Evolutionary conservation across 139 green algal species (phyloP), one percentile per base, ranked within the genome.

Genomic region (Chlamydomonas sp.): DNA sequence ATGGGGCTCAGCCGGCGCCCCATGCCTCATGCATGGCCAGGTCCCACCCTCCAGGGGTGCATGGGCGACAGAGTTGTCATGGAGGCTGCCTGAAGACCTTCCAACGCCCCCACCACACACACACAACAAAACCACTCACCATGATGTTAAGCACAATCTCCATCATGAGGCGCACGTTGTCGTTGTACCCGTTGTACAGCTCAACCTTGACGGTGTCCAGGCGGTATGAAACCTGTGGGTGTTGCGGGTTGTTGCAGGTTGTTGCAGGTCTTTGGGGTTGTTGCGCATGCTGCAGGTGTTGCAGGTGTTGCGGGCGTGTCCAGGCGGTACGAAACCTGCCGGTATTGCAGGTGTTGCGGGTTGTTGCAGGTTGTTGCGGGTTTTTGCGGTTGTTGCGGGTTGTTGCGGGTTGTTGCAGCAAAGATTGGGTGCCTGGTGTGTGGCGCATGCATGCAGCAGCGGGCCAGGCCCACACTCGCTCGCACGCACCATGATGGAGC

Each of bases 181-280:
- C 85, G 3, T 70, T 58, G 34, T 60, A 57, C 58, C 43, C 61
- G 49, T 76, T 74, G 71, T 94, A 90, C 63, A 92, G 73, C 77
- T 94, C 86, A 28, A 90, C 83, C 5, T 77, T 75, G n/a, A 90
- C 72, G 1, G 86, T 91, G 71, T 91, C 72, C 48, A 91, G 75
- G 20, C 76, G 79, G 79, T 90, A 49, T 0, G 78, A 73, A n/a
- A 92, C 78, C 79, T 68, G 60, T 13, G 13, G 13, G 13, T 54
- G 43, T 13, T 54, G 43, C 20, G 43, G 43, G 43, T 54, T 54
- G 43, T 26, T 54, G 16, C 20, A 20, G 43, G 43, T 13, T 20
- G 43, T 13, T 20, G 43, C 13, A 20, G 43, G n/a, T n/a, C n/a
- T n/a, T n/a, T 87, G 71, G 2, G 13, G n/a, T 5, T 33, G 35